Evolutionary conservation across 495 filamentous ascomycete species (phyloP), one percentile per base, ranked within the genome.

Genomic region (Talaromyces stipitatus): DNA sequence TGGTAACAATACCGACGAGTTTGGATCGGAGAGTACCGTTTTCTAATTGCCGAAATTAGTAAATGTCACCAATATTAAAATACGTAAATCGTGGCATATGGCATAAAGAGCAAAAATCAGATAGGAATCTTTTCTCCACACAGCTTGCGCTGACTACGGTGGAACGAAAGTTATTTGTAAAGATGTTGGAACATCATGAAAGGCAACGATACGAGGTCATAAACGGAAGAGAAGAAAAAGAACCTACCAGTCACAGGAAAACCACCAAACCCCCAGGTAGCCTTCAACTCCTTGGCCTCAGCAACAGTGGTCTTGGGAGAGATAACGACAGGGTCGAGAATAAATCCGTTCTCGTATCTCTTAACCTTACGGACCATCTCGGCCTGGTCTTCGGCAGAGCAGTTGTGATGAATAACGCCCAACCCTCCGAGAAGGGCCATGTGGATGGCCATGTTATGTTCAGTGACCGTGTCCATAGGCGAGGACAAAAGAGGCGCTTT

Each of bases 321-420:
- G 63, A 99, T 87, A 58, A 97, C 92, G 58, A 99, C 88, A 23
- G 94, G 94, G 66, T 99, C 94, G 38, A 91, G 73, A 67, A 99
- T 99, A 79, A 99, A 99, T 56, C 94, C 94, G 72, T 99, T 99
- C 76, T 99, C 94, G 70, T 90, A 99, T 69, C 92, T 81, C 87
- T 99, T 99, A 38, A 99, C 94, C 78, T 99, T 99, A 62, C 88
- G 81, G 56, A 99, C 91, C 95, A 99, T 97, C 77, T 97, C 92
- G 43, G 95, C 94, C 77, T 99, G 94, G 59, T 88, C 88, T 46
- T 96, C 88, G 14, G 89, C 78, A 30, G 91, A 91, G 78, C 94
- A 99, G 79, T 99, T 99, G 82, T 99, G 95, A 76, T 99, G 94
- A 61, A 99, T 95, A 56, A 97, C 89, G 72, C 94, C 94, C 29